Evolutionary conservation across 805 yeast genomes (phyloP).

Genomic region (Suhomyces sp.): DNA sequence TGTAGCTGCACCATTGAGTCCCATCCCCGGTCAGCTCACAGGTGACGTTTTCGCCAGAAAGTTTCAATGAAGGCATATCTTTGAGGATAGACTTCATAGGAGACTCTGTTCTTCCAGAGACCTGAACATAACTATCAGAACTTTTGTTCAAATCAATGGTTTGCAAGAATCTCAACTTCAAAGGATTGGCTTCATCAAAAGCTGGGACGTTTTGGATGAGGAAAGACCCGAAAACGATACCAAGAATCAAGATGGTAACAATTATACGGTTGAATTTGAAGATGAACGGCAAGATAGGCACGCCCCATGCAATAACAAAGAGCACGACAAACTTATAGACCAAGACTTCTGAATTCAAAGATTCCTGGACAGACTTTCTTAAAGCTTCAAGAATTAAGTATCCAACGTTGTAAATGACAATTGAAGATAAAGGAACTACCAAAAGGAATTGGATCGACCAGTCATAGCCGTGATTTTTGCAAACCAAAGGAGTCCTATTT

Average conservation of each 20-base stretch:
- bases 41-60: conserved; percentile 18
- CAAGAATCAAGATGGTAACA: conserved; percentile 36
- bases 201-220: conserved; percentile 46
- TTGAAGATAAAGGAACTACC: conserved; percentile 62
- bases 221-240: conserved; percentile 25
- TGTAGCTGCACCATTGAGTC: conserved; percentile 51
- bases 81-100: conserved; percentile 42
- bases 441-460: conserved; percentile 76
- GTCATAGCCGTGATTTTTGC: conserved; percentile 49
- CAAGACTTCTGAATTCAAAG: conserved; percentile 39
- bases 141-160: conserved; percentile 45
- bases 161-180: conserved; percentile 72
- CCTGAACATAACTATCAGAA: conserved; percentile 37
- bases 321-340: conserved; percentile 27
- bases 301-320: conserved; percentile 29
- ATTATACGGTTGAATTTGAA: conserved; percentile 61
- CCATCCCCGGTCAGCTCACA: conserved; percentile 45
- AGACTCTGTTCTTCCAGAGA: conserved; percentile 51
- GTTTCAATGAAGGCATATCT: conserved; percentile 65
- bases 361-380: conserved; percentile 71
- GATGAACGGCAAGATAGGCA: conserved; percentile 64
- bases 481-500: conserved; percentile 24
- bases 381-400: conserved; percentile 60
- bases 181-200: conserved; percentile 59
- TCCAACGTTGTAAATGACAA: conserved; percentile 53